These are phyloP conservation scores for Leucogyrophana mollusca DNA, from an alignment of 768 basidiomycete species.

Conservation along the genomic window DNA sequence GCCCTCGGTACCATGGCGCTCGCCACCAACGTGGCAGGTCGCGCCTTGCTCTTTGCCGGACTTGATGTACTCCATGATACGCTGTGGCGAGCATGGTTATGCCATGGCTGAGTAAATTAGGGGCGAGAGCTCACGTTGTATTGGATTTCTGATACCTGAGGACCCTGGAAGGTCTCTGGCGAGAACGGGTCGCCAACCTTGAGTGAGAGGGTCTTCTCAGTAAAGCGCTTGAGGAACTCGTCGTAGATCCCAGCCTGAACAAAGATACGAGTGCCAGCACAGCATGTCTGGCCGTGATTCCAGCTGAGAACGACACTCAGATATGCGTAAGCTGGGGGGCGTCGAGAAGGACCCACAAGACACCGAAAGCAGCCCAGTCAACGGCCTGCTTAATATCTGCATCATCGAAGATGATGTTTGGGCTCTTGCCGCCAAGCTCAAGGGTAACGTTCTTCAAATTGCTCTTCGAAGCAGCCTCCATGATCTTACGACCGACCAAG, in stretches of 20 bases:
- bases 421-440: constrained; percentile 79
- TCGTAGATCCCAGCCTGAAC: constrained; percentile 83
- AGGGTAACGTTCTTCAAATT: constrained; percentile 86
- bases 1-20: constrained; percentile 54
- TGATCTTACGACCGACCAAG: constrained; percentile 67
- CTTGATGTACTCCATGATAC: constrained; percentile 76
- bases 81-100: constrained; percentile 35
- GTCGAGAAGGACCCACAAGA: constrained; percentile 53
- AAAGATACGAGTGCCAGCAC: constrained; percentile 79
- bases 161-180: constrained; percentile 63
- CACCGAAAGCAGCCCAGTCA: constrained; percentile 67
- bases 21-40: constrained; percentile 61
- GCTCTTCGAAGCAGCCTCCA: constrained; percentile 75
- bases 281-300: constrained; percentile 79
- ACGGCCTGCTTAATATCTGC: constrained; percentile 72
- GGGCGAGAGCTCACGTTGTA: constrained; percentile 53
- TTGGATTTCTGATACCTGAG: constrained; percentile 75
- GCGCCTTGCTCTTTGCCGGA: constrained; percentile 74
- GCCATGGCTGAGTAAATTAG: neutral
- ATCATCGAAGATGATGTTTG: constrained; percentile 70
- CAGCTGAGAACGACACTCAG: constrained; percentile 38
- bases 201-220: constrained; percentile 49
- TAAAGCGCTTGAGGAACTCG: constrained; percentile 62
- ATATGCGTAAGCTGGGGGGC: constrained; percentile 9
- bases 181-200: constrained; percentile 75